phyloP scores from a whole-genome alignment of 2,329 filamentous ascomycete genomes.

The Helotiales sp. region DNA sequence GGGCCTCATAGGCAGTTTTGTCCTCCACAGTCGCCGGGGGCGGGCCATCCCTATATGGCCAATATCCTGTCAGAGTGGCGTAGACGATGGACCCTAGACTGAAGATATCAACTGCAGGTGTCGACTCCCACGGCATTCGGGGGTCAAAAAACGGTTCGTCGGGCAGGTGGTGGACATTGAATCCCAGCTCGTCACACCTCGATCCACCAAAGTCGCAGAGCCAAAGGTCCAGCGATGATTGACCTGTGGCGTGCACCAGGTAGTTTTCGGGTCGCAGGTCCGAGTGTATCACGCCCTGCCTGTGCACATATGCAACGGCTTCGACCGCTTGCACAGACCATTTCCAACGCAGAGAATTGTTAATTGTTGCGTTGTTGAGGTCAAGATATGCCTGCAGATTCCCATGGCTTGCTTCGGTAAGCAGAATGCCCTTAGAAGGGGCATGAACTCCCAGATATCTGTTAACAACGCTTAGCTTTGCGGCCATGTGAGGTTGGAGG shows the following conservation, averaged over 20 bases:
- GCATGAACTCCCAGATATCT: neutral
- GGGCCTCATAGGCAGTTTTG: constrained; percentile 11
- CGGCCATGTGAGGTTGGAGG: constrained; percentile 3
- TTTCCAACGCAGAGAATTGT: neutral
- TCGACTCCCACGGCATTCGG: constrained; percentile 13
- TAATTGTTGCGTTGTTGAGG: neutral
- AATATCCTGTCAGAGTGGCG: constrained; percentile 18
- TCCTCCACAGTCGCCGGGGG: constrained; percentile 8
- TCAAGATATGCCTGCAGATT: neutral
- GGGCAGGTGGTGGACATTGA: constrained; percentile 18
- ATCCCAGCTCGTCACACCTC: constrained; percentile 22
- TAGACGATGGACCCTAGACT: constrained; percentile 20
- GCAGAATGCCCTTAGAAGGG: constrained; percentile 3
- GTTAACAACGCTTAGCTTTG: constrained; percentile 12
- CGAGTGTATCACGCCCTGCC: constrained; percentile 5
- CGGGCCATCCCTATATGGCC: constrained; percentile 12
- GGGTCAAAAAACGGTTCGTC: constrained; percentile 24
- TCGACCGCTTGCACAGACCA: neutral
- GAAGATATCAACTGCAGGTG: constrained; percentile 20
- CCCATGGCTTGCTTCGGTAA: neutral
- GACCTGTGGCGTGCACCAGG: neutral
- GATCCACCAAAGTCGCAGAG: constrained; percentile 25
- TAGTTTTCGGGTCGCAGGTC: constrained; percentile 2
- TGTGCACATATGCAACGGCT: constrained; percentile 2
- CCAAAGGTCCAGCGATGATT: constrained; percentile 12